Percentiles rank a stretch among this genome's conserved stretches.
Conservation (phyloP, 352 stramenopile species). For the Globisporangium cederbergense region DNA sequence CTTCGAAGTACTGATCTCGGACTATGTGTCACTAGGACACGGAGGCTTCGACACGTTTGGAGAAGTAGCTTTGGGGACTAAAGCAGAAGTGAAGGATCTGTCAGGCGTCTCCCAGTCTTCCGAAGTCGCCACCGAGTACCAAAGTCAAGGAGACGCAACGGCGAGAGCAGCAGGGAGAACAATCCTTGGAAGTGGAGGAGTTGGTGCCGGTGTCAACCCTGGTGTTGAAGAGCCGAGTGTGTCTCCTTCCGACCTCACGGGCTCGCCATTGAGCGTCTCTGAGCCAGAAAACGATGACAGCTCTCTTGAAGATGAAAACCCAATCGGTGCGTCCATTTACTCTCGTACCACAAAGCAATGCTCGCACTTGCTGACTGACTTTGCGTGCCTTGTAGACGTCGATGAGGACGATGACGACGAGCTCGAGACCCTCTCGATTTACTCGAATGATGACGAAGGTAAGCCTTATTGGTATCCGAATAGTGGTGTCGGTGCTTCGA, state of each 20-base stretch:
- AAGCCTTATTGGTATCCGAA: background rate
- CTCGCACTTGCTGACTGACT: background rate
- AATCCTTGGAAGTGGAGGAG: conserved; percentile 15
- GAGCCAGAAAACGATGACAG: conserved; percentile 18
- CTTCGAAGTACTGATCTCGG: too few species aligned
- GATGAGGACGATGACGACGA: conserved; percentile 26
- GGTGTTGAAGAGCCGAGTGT: conserved; percentile 5
- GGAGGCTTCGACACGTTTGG: conserved; percentile 35
- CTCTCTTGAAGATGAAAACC: conserved; percentile 18
- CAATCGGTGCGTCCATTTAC: conserved; percentile 6
- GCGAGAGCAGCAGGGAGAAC: conserved; percentile 22
- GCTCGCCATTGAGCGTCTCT: conserved; percentile 15
- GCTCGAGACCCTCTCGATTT: conserved; percentile 12
- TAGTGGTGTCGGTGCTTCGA: background rate
- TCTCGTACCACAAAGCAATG: background rate
- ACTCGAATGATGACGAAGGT: conserved; percentile 12
- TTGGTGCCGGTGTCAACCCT: background rate
- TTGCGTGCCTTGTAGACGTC: conserved; percentile 6
- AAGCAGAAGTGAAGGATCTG: background rate
- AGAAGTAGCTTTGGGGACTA: conserved; percentile 22
- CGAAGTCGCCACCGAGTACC: background rate
- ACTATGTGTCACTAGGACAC: conserved; percentile 24
- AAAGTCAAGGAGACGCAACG: background rate
- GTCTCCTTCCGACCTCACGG: conserved; percentile 13
- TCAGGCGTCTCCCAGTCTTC: background rate